phyloP scores from a whole-genome alignment of 345 rosid species.

The Acer yangbiense region DNA sequence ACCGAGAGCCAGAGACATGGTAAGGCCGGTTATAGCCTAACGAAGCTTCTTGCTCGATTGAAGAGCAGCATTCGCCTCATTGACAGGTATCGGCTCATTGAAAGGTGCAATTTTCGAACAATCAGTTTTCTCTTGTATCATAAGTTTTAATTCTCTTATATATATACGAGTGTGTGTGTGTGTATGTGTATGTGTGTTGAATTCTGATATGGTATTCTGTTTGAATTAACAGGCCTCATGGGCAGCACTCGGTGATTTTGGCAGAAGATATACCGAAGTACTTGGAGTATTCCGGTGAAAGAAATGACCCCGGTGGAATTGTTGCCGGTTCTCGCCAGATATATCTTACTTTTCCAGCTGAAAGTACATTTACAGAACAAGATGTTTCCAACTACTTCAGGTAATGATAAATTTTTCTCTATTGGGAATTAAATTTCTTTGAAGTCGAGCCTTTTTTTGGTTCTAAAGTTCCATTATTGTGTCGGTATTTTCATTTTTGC shows the following conservation, averaged over 20 bases:
- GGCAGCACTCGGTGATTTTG: conserved; percentile 89
- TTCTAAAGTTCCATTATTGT: not conserved
- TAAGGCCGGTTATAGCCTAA: conserved; percentile 87
- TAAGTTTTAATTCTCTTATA: not conserved
- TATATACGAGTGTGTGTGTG: no score
- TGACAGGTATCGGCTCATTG: conserved; percentile 75
- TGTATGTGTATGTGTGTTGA: no score
- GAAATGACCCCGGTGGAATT: conserved; percentile 59
- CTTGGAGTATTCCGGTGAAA: conserved; percentile 51
- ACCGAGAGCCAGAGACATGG: conserved; percentile 99
- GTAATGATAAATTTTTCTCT: conserved; percentile 24
- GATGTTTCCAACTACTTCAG: conserved; percentile 88
- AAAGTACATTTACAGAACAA: conserved; percentile 78
- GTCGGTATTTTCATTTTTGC: conserved; percentile 12
- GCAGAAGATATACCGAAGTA: conserved; percentile 79
- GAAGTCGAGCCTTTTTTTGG: not conserved
- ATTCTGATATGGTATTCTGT: not conserved
- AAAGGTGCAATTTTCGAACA: conserved; percentile 54
- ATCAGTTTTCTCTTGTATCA: not conserved
- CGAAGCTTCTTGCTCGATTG: conserved; percentile 90
- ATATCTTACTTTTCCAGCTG: conserved; percentile 94
- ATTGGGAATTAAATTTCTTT: not conserved
- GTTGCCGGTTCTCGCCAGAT: conserved; percentile 81
- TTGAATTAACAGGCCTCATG: conserved; percentile 73
- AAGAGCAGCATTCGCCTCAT: conserved; percentile 81